Conservation (phyloP, 2,329 filamentous ascomycete species). For the Orbilia brochopaga region DNA sequence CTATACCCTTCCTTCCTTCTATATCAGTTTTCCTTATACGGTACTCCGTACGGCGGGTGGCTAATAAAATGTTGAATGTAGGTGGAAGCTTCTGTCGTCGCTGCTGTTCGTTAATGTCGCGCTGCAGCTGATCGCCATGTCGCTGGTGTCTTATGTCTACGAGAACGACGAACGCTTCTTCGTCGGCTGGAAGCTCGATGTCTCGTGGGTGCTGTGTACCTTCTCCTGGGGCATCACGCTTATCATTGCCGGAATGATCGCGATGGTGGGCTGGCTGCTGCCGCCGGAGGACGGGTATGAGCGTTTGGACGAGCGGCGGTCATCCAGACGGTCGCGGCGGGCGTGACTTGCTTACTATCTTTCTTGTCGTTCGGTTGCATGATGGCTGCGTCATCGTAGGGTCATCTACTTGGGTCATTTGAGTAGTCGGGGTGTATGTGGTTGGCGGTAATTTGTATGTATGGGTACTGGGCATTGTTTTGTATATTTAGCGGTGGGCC, state of each 20-base stretch:
- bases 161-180: slow-evolving; percentile 55
- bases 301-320: slow-evolving; percentile 29
- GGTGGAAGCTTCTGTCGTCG: slow-evolving; percentile 30
- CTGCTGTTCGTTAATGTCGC: slow-evolving; percentile 34
- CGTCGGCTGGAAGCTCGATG: slow-evolving; percentile 53
- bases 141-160: slow-evolving; percentile 53
- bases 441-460: background rate
- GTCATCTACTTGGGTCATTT: background rate
- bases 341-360: too few species aligned
- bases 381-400: background rate
- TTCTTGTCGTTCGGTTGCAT: too few species aligned
- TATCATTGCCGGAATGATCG: slow-evolving; percentile 48
- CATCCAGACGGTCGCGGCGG: background rate
- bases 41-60: background rate
- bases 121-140: slow-evolving; percentile 51
- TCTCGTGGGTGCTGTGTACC: slow-evolving; percentile 54
- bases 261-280: slow-evolving; percentile 51
- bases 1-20: slow-evolving; percentile 67
- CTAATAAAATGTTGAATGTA: background rate
- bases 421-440: slow-evolving; percentile 4
- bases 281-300: slow-evolving; percentile 54
- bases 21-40: too few species aligned
- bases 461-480: too few species aligned
- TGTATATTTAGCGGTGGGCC: too few species aligned
- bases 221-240: slow-evolving; percentile 53